phyloP scores from a whole-genome alignment of 116 monocot species.

The Iris pallida region DNA sequence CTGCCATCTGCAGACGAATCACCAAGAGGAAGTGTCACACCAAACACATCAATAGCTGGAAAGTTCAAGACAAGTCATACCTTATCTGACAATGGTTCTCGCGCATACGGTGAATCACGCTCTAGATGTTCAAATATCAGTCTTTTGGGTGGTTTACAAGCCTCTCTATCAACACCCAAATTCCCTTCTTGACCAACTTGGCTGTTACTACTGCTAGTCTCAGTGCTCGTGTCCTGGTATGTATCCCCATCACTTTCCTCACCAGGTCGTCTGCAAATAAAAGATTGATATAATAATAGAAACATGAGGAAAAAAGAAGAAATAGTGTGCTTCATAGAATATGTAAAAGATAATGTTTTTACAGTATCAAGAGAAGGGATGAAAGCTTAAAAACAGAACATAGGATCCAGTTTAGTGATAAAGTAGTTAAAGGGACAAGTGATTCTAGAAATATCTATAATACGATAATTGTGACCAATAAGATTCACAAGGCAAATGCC shows the following conservation, averaged over 20 bases:
- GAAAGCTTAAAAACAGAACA: no score
- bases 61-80: not conserved
- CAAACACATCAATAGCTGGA: not conserved
- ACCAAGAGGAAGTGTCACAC: not conserved
- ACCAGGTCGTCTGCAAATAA: conserved; percentile 25
- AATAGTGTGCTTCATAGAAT: no score
- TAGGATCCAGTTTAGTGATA: no score
- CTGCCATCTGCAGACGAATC: conserved; percentile 26
- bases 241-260: conserved; percentile 34
- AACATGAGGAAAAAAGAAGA: no score
- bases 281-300: not conserved
- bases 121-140: conserved; percentile 49
- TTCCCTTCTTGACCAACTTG: conserved; percentile 12
- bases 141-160: not conserved
- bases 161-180: conserved; percentile 21
- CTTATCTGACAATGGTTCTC: conserved; percentile 60
- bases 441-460: no score
- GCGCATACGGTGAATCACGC: conserved; percentile 38
- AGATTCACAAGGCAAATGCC: no score
- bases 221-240: conserved; percentile 37
- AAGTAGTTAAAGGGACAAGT: no score
- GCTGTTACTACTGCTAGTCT: conserved; percentile 31
- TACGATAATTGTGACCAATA: no score
- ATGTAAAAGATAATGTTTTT: no score
- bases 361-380: no score